Conservation (phyloP, 257 asterid genomes). For the Lantana camara region DNA sequence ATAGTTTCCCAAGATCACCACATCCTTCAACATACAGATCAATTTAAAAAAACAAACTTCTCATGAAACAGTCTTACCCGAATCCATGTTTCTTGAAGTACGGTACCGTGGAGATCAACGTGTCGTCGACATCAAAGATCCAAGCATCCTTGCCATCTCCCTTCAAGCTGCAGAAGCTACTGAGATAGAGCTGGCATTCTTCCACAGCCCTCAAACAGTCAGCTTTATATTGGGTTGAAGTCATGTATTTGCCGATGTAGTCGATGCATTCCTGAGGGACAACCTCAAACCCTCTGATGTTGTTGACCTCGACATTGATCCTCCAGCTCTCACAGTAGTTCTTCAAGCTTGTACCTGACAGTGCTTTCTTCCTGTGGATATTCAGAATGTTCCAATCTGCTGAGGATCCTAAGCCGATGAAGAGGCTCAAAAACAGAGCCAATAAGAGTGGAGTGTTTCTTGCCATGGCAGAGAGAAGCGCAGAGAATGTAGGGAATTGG, state of each 20-base stretch:
- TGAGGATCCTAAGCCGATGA: slow-evolving; percentile 26
- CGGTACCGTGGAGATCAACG: slow-evolving; percentile 47
- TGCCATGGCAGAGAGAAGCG: slow-evolving; percentile 22
- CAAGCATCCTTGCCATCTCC: slow-evolving; percentile 52
- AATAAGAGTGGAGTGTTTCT: slow-evolving; percentile 25
- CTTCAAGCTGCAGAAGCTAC: slow-evolving; percentile 36
- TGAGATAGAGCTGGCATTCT: slow-evolving; percentile 39
- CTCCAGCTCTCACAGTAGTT: slow-evolving; percentile 63
- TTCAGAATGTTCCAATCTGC: slow-evolving; percentile 54
- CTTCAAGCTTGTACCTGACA: slow-evolving; percentile 38
- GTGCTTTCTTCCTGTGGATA: slow-evolving; percentile 8
- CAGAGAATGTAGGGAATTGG: slow-evolving; percentile 3
- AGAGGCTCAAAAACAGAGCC: slow-evolving; percentile 23
- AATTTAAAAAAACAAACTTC: not conserved
- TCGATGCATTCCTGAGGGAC: slow-evolving; percentile 49
- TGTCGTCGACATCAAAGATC: slow-evolving; percentile 58
- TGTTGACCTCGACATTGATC: slow-evolving; percentile 50
- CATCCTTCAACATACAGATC: not conserved
- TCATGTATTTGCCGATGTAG: slow-evolving; percentile 45
- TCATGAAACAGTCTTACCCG: slow-evolving; percentile 34
- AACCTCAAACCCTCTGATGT: slow-evolving; percentile 42
- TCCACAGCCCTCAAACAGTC: slow-evolving; percentile 41
- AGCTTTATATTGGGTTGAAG: slow-evolving; percentile 45
- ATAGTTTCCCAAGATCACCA: too few species aligned
- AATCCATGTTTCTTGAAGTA: slow-evolving; percentile 44